A percentile compares a stretch with the other conserved stretches of the same genome.
phyloP scores from a whole-genome alignment of 2,329 filamentous ascomycete genomes.

The Beauveria varroae region DNA sequence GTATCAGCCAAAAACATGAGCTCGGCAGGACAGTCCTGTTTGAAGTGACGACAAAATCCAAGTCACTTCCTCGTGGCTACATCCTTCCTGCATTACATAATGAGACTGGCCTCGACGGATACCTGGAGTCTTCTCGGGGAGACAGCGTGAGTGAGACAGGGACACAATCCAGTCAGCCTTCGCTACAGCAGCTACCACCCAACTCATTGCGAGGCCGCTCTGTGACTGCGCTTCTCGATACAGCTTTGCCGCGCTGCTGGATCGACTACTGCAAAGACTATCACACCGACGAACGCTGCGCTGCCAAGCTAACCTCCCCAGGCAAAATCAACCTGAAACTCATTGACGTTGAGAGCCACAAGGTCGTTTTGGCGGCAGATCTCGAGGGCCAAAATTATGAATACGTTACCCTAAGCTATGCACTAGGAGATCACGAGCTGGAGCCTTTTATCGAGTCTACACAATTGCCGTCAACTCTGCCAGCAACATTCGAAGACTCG shows the following conservation, averaged over 20 bases:
- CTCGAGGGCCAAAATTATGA: conserved; percentile 17
- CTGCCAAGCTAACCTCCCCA: conserved; percentile 4
- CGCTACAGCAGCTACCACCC: neutral
- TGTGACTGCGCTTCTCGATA: conserved; percentile 23
- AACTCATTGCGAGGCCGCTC: conserved; percentile 23
- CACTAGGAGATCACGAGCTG: conserved; percentile 10
- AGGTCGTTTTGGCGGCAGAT: conserved; percentile 24
- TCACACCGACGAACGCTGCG: conserved; percentile 21
- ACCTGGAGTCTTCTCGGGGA: conserved; percentile 13
- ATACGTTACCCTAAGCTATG: conserved; percentile 32
- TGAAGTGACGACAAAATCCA: conserved; percentile 29
- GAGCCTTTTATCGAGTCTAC: conserved; percentile 2
- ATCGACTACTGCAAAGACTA: conserved; percentile 26
- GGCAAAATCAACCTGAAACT: conserved; percentile 22
- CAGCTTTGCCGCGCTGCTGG: conserved; percentile 25
- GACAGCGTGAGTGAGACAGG: conserved; percentile 1
- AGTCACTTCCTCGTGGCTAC: conserved; percentile 29
- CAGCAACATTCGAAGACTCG: conserved; percentile 26
- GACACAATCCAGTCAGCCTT: neutral
- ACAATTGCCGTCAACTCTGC: conserved; percentile 20
- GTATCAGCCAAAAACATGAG: conserved; percentile 29
- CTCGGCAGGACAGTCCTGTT: conserved; percentile 28
- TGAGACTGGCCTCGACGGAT: conserved; percentile 19
- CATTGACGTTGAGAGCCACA: conserved; percentile 24
- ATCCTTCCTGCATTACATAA: conserved; percentile 23